Conservation (phyloP, 75 land plant genomes). For the Selaginella moellendorffii region DNA sequence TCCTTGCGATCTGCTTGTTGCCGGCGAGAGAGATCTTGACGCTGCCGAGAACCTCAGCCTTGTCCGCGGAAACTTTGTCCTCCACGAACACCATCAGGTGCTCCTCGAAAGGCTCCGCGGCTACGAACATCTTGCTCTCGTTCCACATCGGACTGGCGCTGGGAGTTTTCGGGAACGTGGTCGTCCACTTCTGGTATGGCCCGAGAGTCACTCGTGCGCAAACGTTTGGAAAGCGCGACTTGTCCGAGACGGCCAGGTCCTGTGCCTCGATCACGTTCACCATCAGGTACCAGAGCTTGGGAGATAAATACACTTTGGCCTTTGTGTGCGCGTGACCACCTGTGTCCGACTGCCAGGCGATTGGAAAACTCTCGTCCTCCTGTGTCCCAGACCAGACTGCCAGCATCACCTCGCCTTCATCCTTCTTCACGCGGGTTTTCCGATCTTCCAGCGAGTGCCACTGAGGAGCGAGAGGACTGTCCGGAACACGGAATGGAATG, state of each 20-base stretch:
- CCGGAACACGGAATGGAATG: conserved; percentile 45
- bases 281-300: conserved; percentile 43
- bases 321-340: conserved; percentile 29
- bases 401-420: conserved; percentile 51
- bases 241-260: conserved; percentile 28
- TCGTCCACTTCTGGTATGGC: neutral
- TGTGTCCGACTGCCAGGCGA: conserved; percentile 54
- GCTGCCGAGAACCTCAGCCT: conserved; percentile 32
- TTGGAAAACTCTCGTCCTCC: conserved; percentile 52
- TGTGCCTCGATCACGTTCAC: conserved; percentile 44
- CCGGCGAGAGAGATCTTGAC: conserved; percentile 19
- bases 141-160: neutral
- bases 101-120: conserved; percentile 12
- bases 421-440: conserved; percentile 14
- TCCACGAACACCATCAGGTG: conserved; percentile 19
- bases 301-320: conserved; percentile 54
- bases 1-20: conserved; percentile 36
- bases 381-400: conserved; percentile 70
- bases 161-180: neutral
- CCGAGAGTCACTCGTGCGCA: neutral
- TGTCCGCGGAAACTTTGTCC: conserved; percentile 20
- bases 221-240: conserved; percentile 7
- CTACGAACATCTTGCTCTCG: conserved; percentile 8
- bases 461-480: conserved; percentile 58
- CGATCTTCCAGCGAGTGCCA: conserved; percentile 48